A percentile compares a stretch with the other conserved stretches of the same genome.
Conservation (phyloP, 441 rosid species). For the Rhodomyrtus psidioides region DNA sequence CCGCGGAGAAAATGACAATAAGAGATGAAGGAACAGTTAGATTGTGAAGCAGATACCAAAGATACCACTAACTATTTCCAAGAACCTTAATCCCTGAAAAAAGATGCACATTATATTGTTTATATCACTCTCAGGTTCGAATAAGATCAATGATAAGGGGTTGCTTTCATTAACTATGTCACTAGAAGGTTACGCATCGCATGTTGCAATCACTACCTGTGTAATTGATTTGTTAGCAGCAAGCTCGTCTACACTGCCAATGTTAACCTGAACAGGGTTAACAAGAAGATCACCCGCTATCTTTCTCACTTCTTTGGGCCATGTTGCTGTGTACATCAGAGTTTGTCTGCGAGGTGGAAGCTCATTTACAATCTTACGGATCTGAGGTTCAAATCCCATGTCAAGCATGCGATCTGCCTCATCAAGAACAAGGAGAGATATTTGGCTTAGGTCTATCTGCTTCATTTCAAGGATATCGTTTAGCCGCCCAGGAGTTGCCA, state of each 20-base stretch:
- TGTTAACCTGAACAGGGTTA: conserved; percentile 91
- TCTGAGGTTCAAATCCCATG: conserved; percentile 99
- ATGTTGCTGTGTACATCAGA: conserved; percentile 93
- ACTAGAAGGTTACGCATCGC: not conserved
- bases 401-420: conserved; percentile 99
- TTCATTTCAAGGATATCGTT: conserved; percentile 91
- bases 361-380: conserved; percentile 92
- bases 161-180: not conserved
- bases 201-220: conserved; percentile 40
- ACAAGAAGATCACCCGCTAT: conserved; percentile 88
- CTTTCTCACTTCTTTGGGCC: conserved; percentile 97
- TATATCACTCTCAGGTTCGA: not conserved
- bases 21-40: not conserved
- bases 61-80: not conserved
- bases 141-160: not conserved
- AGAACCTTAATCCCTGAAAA: not conserved
- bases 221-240: conserved; percentile 95
- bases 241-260: conserved; percentile 91
- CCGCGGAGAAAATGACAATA: not conserved
- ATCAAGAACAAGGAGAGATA: conserved; percentile 88
- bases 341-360: conserved; percentile 87
- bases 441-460: conserved; percentile 66
- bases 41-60: not conserved
- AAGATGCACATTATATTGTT: not conserved
- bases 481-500: conserved; percentile 97